Evolutionary conservation across 768 basidiomycete genomes (phyloP).

Genomic region (Wakefieldia striispora): DNA sequence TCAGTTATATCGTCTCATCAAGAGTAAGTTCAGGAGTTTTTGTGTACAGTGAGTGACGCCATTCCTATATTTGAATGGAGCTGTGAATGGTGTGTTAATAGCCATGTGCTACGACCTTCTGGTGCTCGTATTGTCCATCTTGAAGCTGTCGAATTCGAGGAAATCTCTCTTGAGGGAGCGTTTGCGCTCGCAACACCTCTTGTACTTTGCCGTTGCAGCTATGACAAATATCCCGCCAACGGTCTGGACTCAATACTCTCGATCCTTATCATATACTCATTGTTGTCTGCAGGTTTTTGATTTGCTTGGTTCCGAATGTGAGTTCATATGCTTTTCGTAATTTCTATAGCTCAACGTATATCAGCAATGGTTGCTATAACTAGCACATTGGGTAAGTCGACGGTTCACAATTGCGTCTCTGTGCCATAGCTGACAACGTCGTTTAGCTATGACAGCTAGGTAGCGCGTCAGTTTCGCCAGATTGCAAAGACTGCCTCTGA

Average conservation of each 20-base stretch:
- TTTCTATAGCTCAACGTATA: too few relatives aligned
- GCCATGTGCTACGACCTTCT: conserved; percentile 23
- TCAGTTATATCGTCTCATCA: too few relatives aligned
- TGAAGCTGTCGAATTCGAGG: conserved; percentile 16
- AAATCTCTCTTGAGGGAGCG: conserved; percentile 15
- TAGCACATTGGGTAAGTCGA: conserved; percentile 8
- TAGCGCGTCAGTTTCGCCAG: background rate
- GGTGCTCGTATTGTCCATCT: conserved; percentile 16
- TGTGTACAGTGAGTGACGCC: conserved; percentile 4
- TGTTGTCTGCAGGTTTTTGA: conserved; percentile 11
- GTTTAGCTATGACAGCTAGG: conserved; percentile 17
- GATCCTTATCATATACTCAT: background rate
- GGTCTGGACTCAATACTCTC: background rate
- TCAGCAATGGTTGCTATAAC: conserved; percentile 4
- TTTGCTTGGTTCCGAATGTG: background rate
- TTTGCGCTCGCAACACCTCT: conserved; percentile 19
- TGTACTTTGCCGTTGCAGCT: conserved; percentile 18
- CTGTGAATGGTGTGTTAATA: conserved; percentile 4
- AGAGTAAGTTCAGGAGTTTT: too few relatives aligned
- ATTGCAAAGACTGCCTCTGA: background rate
- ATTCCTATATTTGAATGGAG: background rate
- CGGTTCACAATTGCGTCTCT: background rate
- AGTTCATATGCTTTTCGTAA: too few relatives aligned
- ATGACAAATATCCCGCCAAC: conserved; percentile 17
- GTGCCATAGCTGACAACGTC: background rate